Percentiles rank a stretch among this genome's conserved stretches.
phyloP scores from a whole-genome alignment of 176 grass and related monocot species.

The Ensete ventricosum region DNA sequence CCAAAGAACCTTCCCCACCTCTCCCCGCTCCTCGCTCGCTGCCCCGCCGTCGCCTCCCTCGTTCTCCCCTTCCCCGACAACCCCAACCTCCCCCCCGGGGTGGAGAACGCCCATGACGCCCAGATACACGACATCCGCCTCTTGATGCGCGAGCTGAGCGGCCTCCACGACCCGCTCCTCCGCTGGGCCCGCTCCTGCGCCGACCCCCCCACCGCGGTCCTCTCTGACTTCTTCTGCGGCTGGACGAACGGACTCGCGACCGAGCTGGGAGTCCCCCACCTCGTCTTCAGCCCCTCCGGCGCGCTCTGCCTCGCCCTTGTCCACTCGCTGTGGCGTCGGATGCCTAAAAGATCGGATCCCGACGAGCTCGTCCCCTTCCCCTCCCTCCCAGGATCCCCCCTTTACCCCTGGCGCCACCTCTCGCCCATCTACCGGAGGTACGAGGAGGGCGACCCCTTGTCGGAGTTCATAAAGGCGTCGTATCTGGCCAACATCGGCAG shows the following conservation, averaged over 20 bases:
- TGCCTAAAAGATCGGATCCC: not conserved
- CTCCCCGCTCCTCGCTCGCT: constrained; percentile 1
- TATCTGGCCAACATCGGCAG: constrained; percentile 14
- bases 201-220: constrained; percentile 16
- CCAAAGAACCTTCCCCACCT: constrained; percentile 7
- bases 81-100: constrained; percentile 13
- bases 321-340: not conserved
- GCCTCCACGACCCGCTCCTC: constrained; percentile 22
- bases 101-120: not conserved
- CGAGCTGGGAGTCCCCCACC: constrained; percentile 17
- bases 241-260: constrained; percentile 29
- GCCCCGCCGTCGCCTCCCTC: not conserved
- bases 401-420: not conserved
- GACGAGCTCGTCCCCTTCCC: not conserved
- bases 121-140: not conserved
- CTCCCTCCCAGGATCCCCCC: not conserved
- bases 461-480: not conserved
- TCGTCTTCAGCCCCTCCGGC: constrained; percentile 1
- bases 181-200: constrained; percentile 29
- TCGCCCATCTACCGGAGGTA: not conserved
- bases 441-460: not conserved
- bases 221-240: constrained; percentile 48
- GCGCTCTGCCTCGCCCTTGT: not conserved
- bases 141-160: constrained; percentile 4
- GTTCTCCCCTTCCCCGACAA: constrained; percentile 10